Evolutionary conservation across 352 stramenopile genomes (phyloP), one percentile per base, ranked within the genome.

Genomic region (Globisporangium irregulare): DNA sequence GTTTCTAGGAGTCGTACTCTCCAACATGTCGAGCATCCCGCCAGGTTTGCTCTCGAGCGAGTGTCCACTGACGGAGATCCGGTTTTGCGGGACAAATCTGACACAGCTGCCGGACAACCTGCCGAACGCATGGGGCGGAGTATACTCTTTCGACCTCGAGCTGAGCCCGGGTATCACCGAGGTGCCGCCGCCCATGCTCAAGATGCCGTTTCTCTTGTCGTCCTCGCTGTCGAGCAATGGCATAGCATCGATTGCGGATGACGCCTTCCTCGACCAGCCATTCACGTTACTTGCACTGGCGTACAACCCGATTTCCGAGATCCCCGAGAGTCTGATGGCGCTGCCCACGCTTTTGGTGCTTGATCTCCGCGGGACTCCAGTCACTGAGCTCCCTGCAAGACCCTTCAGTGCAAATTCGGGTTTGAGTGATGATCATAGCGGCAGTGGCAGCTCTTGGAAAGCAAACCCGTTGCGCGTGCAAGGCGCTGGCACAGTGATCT

Each of bases 41-140:
- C 46, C 15, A 27, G 66, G 66, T 15, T 36, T 71, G 5, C 25
- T 62, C 2, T 29, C 59, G 3, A 8, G 3, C 12, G 50, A 62
- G 1, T 71, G 62, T 24, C 50, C 66, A 18, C 4, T 57, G 32
- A 22, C 29, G 18, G 59, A 62, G 5, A 66, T 67, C 46, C n/a
- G 15, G 8, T 27, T 71, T 20, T 71, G 66, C 34, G 66, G 22
- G 7, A 67, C 66, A 12, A 41, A 71, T n/a, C 41, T 71, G 24
- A 66, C 58, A 0, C 18, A 20, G 5, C n/a, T 71, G 22, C 66
- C 66, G 3, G 6, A 41, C 5, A 46, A 62, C 12, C 22, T 67
- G 14, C 48, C 36, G 29, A 41, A 62, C 10, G 34, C 24, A 43
- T 71, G 66, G 66, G 34, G 22, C 4, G 10, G n/a, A 15, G 43